Evolutionary conservation across 768 basidiomycete species (phyloP).

Genomic region (Suillus sp.): DNA sequence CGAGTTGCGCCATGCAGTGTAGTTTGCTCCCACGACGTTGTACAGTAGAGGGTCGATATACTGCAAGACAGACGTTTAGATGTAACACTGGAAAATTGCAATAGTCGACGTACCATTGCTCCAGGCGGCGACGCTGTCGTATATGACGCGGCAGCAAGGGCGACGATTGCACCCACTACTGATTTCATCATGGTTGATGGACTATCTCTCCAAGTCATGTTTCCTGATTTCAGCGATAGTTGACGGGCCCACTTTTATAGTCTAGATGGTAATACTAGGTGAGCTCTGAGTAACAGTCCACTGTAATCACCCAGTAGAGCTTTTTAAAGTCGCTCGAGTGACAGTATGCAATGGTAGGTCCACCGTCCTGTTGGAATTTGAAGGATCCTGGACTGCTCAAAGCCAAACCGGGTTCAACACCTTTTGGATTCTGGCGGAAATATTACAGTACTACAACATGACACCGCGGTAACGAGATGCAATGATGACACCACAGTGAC

Average conservation of each 20-base stretch:
- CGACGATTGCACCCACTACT: not conserved
- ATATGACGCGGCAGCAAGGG: not conserved
- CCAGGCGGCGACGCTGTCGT: conserved; percentile 1
- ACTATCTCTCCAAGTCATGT: not conserved
- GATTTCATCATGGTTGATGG: not conserved
- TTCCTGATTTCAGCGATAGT: not conserved
- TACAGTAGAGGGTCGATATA: conserved; percentile 50
- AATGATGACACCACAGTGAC: too few species aligned
- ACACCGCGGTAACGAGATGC: too few species aligned
- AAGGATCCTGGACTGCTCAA: too few species aligned
- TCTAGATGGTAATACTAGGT: too few species aligned
- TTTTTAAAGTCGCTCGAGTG: not conserved
- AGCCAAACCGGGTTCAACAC: too few species aligned
- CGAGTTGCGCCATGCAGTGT: conserved; percentile 30
- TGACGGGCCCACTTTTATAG: not conserved
- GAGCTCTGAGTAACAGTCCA: not conserved
- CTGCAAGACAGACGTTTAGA: conserved; percentile 31
- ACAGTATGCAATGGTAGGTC: not conserved
- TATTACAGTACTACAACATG: too few species aligned
- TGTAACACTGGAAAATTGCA: not conserved
- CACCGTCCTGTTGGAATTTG: too few species aligned
- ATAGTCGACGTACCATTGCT: conserved; percentile 4
- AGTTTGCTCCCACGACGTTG: conserved; percentile 47
- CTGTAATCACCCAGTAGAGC: not conserved
- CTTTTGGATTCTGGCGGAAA: too few species aligned